Evolutionary conservation across 495 filamentous ascomycete genomes (phyloP).

Genomic region (Evernia prunastri): DNA sequence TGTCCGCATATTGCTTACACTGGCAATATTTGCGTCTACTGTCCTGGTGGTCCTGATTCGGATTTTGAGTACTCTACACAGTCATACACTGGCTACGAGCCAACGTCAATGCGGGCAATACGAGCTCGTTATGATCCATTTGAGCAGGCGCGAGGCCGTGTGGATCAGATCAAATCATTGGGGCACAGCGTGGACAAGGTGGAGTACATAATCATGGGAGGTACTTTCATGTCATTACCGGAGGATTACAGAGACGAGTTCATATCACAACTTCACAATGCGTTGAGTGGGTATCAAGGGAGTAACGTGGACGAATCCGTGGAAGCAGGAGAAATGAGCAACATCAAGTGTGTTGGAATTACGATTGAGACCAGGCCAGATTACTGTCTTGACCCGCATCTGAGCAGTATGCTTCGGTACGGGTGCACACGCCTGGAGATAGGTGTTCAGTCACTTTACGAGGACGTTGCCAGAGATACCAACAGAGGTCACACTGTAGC

Average conservation of each 20-base stretch:
- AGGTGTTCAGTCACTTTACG: slow-evolving; percentile 93
- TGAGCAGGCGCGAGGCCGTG: slow-evolving; percentile 90
- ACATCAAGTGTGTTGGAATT: slow-evolving; percentile 94
- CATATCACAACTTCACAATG: slow-evolving; percentile 93
- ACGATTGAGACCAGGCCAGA: slow-evolving; percentile 97
- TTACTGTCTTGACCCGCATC: slow-evolving; percentile 88
- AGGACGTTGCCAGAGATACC: slow-evolving; percentile 96
- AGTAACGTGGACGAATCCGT: slow-evolving; percentile 94
- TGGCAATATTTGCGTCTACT: slow-evolving; percentile 98
- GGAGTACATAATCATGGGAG: slow-evolving; percentile 99
- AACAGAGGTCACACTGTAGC: slow-evolving; percentile 96
- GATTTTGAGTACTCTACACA: slow-evolving; percentile 99
- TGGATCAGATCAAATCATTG: slow-evolving; percentile 90
- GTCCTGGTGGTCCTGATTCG: slow-evolving; percentile 91
- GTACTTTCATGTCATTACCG: slow-evolving; percentile 95
- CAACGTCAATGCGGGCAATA: slow-evolving; percentile 96
- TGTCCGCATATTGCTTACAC: slow-evolving; percentile 98
- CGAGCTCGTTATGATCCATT: slow-evolving; percentile 96
- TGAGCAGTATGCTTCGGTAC: slow-evolving; percentile 91
- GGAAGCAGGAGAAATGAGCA: slow-evolving; percentile 82
- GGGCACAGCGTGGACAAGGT: slow-evolving; percentile 98
- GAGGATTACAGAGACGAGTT: slow-evolving; percentile 85
- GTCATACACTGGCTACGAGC: slow-evolving; percentile 96
- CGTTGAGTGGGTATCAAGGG: slow-evolving; percentile 85
- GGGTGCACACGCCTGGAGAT: slow-evolving; percentile 93